A percentile compares a stretch with the other conserved stretches of the same genome.
Evolutionary conservation across 176 grass and related monocot genomes (phyloP).

Genomic region (Musa troglodytarum): DNA sequence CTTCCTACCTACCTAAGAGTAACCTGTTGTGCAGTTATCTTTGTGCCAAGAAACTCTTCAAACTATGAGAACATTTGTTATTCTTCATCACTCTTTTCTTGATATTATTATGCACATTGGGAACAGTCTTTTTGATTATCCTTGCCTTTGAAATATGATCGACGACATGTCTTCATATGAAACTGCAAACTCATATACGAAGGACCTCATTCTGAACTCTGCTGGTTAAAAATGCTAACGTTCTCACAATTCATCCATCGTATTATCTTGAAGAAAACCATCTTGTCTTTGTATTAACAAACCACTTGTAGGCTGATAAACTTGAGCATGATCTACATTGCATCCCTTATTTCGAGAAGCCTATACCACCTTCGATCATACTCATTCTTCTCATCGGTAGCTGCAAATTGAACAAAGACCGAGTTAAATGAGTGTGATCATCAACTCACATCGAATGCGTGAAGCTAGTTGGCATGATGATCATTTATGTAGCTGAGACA

Average conservation of each 20-base stretch:
- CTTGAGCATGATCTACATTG: conserved; percentile 24
- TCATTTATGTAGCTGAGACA: background rate
- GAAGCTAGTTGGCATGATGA: background rate
- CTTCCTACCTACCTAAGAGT: no score
- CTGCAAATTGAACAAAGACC: conserved; percentile 21
- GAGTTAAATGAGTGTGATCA: background rate
- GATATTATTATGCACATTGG: no score
- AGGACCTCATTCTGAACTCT: background rate
- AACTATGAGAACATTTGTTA: no score
- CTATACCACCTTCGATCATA: conserved; percentile 37
- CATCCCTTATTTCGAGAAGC: conserved; percentile 57
- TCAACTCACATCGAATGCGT: background rate
- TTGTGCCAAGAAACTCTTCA: no score
- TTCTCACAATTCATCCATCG: background rate
- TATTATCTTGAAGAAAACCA: background rate
- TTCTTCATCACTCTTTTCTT: no score
- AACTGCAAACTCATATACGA: no score
- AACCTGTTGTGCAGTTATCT: no score
- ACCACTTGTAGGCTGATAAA: conserved; percentile 7
- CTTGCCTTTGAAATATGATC: no score
- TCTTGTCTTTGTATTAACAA: background rate
- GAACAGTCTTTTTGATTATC: no score
- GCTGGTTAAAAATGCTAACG: background rate
- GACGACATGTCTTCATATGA: no score
- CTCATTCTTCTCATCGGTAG: conserved; percentile 24